Evolutionary conservation across 2,329 filamentous ascomycete species (phyloP), one percentile per base, ranked within the genome.

Genomic region (Ophiostoma quercus): DNA sequence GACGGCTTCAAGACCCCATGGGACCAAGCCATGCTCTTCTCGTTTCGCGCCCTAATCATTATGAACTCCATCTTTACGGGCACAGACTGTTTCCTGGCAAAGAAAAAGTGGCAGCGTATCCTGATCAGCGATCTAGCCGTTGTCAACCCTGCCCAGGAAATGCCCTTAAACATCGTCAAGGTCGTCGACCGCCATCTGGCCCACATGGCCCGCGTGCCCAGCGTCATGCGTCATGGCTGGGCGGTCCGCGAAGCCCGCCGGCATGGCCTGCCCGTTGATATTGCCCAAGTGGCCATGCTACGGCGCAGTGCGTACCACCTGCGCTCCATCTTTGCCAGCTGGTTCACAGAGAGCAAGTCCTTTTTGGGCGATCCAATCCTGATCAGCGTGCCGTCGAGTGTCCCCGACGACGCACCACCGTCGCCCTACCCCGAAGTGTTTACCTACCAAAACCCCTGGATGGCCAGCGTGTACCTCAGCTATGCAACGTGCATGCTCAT

Each of bases 401-500:
- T 14, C 9, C 12, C 51, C 22, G 51, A 57, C n/a, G 51, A 57
- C 9, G 51, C n/a, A 12, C 8, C 22, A 1, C 51, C 51, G 6
- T 57, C 51, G 22, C 51, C 51, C 22, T 57, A 29, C 8, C 22
- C 51, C 3, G 22, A 5, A 2, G 19, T 57, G n/a, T 57, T 57
- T 16, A 29, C 51, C 8, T 22, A 57, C n/a, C 77, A 73, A 34
- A 74, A 76, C 37, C 72, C 74, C 2, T 80, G 79, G 77, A 74
- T 76, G 12, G 79, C 79, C 1, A 74, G 78, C 39, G 72, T 81
- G 68, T 75, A 77, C 62, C 74, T 80, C 72, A 76, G 75, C 25
- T 80, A 79, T 71, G 80, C 79, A 78, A 78, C 79, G 7, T 78
- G 77, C 51, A 74, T 79, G 74, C 74, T 81, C n/a, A 78, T 82